phyloP scores from a whole-genome alignment of 2,329 filamentous ascomycete species.

The Fusarium stilboides region DNA sequence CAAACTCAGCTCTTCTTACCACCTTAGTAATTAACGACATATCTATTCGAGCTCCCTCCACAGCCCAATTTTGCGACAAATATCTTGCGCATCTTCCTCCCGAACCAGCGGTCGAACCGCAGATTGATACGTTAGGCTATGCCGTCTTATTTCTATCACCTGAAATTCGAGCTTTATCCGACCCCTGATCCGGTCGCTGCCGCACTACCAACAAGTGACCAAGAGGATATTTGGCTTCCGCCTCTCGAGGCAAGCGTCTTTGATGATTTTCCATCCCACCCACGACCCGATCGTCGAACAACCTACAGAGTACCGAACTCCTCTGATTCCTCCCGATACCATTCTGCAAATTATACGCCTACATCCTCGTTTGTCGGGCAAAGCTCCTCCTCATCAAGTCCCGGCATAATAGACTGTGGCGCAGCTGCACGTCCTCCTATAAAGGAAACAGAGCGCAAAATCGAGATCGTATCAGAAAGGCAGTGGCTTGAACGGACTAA shows the following conservation, averaged over 20 bases:
- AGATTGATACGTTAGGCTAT: slow-evolving; percentile 57
- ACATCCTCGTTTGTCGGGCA: slow-evolving; percentile 2
- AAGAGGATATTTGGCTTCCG: slow-evolving; percentile 66
- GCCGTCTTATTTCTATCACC: slow-evolving; percentile 75
- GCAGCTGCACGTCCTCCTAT: slow-evolving; percentile 54
- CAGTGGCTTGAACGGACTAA: slow-evolving; percentile 59
- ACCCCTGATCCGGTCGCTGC: slow-evolving; percentile 56
- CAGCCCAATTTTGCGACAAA: slow-evolving; percentile 3
- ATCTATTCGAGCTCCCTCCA: background rate
- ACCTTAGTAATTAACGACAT: slow-evolving; percentile 33
- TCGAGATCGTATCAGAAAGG: slow-evolving; percentile 58
- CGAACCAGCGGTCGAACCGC: slow-evolving; percentile 6
- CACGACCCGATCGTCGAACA: slow-evolving; percentile 50
- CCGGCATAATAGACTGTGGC: slow-evolving; percentile 67
- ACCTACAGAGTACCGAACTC: slow-evolving; percentile 29
- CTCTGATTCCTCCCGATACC: slow-evolving; percentile 7
- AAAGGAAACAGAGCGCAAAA: slow-evolving; percentile 53
- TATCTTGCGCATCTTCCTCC: background rate
- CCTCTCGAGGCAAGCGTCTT: slow-evolving; percentile 66
- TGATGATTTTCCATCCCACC: slow-evolving; percentile 68
- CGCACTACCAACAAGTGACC: slow-evolving; percentile 23
- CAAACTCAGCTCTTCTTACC: slow-evolving; percentile 40
- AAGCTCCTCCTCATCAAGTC: slow-evolving; percentile 36
- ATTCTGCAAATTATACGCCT: slow-evolving; percentile 5
- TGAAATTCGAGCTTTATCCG: slow-evolving; percentile 77